Conservation (phyloP, 2,329 filamentous ascomycete species). For the Fusarium concolor region DNA sequence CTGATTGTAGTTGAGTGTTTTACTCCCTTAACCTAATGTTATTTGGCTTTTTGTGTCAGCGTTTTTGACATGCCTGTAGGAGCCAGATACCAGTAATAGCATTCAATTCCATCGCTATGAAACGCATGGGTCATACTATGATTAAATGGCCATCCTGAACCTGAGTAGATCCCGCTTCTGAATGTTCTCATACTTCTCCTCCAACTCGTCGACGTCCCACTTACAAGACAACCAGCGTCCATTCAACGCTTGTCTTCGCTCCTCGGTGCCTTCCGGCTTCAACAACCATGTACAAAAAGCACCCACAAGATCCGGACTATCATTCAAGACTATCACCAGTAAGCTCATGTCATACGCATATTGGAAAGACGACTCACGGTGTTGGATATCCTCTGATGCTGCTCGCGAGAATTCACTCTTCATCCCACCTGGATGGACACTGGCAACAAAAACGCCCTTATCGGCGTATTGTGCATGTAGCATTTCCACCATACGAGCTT, state of each 20-base stretch:
- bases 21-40: too few species aligned
- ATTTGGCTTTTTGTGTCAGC: too few species aligned
- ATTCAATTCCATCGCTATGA: too few species aligned
- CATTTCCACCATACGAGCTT: slow-evolving; percentile 6
- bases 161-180: background rate
- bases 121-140: too few species aligned
- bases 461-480: background rate
- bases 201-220: slow-evolving; percentile 3
- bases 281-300: slow-evolving; percentile 1
- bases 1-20: too few species aligned
- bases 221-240: slow-evolving; percentile 17
- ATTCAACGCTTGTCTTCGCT: background rate
- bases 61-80: too few species aligned
- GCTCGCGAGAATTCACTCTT: slow-evolving; percentile 8
- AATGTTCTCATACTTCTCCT: background rate
- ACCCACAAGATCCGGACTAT: slow-evolving; percentile 11
- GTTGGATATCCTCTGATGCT: slow-evolving; percentile 1
- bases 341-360: rapidly evolving
- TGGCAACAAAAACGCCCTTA: background rate
- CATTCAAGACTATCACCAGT: background rate
- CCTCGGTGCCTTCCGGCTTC: background rate
- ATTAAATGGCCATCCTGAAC: slow-evolving; percentile 6
- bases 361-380: background rate
- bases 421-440: slow-evolving; percentile 8
- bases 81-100: too few species aligned